Base-by-base conservation (phyloP, 2,329 filamentous ascomycete genomes). In the Emergomyces pasteurianus region DNA sequence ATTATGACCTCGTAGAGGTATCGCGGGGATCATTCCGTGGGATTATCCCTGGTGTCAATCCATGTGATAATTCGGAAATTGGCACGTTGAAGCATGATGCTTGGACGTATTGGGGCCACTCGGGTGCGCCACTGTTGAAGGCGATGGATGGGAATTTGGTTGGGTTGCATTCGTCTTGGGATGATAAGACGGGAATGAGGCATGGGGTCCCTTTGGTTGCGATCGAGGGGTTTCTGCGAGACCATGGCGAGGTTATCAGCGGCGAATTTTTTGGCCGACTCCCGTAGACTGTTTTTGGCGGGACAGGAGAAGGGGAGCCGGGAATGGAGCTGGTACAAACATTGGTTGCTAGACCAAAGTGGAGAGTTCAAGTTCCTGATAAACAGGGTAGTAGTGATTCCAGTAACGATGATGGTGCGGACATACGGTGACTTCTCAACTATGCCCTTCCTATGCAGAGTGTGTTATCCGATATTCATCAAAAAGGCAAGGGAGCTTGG, bases 31-130 rank as follows among this genome's bases (percentile, higher is more conserved):
- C 59, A 2, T 80, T 75, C 58, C 69, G 71, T 10, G 80, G 79
- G 0, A 61, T 61, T 47, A 26, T 70, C 73, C 57, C 71, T 64
- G 10, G 73, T 64, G 3, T 74, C 74, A 75, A 82, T 65, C 67
- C 72, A 2, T 76, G 81, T 59, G 78, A 83, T 62, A 82, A 82
- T 63, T 74, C 72, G 1, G 77, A 80, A 28, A 82, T 83, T 59
- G 80, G 80, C 1, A 75, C 75, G 0, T 64, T 83, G 64, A 79
- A 75, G 73, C 81, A 83, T 66, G 76, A 79, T 65, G 80, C 78
- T 61, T 83, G 80, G 80, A 83, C 80, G 1, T 83, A 82, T 67
- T 82, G 80, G 81, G 80, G 80, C 1, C 80, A 82, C 66, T 80
- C 77, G 26, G 80, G 80, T 2, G 80, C 80, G 5, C 79, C 78